Percentiles rank a stretch among this genome's conserved stretches.
Evolutionary conservation across 179 eudicot genomes (phyloP).

Genomic region (Beta lomatogona): DNA sequence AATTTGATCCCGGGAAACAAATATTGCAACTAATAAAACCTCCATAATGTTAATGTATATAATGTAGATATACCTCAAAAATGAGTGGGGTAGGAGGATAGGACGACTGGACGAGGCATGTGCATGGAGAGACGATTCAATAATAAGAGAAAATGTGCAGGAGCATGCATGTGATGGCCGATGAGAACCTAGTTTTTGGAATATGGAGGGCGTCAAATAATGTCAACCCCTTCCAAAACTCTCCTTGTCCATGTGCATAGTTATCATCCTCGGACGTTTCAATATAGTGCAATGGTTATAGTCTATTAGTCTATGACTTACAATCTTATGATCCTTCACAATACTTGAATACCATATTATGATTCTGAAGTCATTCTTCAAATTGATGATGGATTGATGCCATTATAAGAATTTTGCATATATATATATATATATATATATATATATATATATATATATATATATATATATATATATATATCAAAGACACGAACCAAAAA

Average conservation of each 20-base stretch:
- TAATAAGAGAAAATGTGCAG: slow-evolving; percentile 9
- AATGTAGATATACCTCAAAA: slow-evolving; percentile 3
- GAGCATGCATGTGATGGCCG: slow-evolving; percentile 32
- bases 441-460: too few relatives aligned
- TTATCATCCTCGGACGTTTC: not conserved
- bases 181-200: slow-evolving; percentile 10
- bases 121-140: slow-evolving; percentile 20
- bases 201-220: not conserved
- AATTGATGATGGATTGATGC: too few relatives aligned
- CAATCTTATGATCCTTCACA: too few relatives aligned
- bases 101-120: slow-evolving; percentile 28
- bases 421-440: too few relatives aligned
- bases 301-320: not conserved
- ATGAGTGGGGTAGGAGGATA: slow-evolving; percentile 33
- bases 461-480: too few relatives aligned
- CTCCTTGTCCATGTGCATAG: not conserved
- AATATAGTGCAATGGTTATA: not conserved
- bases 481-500: too few relatives aligned
- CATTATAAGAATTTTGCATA: too few relatives aligned
- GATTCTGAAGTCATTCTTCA: too few relatives aligned
- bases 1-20: too few relatives aligned
- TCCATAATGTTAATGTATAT: too few relatives aligned
- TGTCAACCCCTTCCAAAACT: slow-evolving; percentile 25
- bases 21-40: too few relatives aligned
- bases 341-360: too few relatives aligned